Conservation (phyloP, 768 basidiomycete genomes). For the Rhodotorula sphaerocarpa region DNA sequence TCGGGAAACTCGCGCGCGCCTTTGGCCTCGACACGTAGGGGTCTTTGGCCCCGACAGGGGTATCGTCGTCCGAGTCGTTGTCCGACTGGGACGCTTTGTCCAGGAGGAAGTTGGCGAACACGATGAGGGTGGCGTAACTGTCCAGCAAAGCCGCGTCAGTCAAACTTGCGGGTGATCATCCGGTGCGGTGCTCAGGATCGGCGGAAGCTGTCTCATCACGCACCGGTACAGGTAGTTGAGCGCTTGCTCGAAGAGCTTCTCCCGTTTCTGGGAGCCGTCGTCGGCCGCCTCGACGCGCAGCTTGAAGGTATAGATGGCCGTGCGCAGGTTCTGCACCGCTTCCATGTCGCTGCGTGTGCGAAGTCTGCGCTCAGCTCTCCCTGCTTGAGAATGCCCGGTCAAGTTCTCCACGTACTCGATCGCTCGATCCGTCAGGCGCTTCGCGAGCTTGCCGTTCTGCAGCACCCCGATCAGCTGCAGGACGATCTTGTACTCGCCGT, state of each 20-base stretch:
- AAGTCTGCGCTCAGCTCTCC: not conserved
- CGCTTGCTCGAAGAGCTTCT: conserved; percentile 62
- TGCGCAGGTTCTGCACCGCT: conserved; percentile 92
- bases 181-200: not conserved
- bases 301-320: conserved; percentile 85
- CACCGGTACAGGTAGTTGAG: conserved; percentile 73
- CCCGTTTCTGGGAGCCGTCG: conserved; percentile 67
- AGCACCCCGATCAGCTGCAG: conserved; percentile 57
- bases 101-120: conserved; percentile 88
- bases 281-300: conserved; percentile 58
- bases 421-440: conserved; percentile 75
- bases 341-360: conserved; percentile 35
- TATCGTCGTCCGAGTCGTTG: not conserved
- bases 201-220: conserved; percentile 4
- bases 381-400: too few relatives aligned
- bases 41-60: conserved; percentile 30
- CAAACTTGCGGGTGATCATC: not conserved
- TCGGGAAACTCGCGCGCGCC: conserved; percentile 29
- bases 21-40: not conserved
- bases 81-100: conserved; percentile 46
- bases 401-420: conserved; percentile 51
- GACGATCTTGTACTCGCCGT: conserved; percentile 94
- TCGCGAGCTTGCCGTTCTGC: conserved; percentile 76
- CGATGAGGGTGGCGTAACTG: conserved; percentile 77
- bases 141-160: not conserved